Evolutionary conservation across 768 basidiomycete species (phyloP).

Genomic region (Hygrocybe coccinea): DNA sequence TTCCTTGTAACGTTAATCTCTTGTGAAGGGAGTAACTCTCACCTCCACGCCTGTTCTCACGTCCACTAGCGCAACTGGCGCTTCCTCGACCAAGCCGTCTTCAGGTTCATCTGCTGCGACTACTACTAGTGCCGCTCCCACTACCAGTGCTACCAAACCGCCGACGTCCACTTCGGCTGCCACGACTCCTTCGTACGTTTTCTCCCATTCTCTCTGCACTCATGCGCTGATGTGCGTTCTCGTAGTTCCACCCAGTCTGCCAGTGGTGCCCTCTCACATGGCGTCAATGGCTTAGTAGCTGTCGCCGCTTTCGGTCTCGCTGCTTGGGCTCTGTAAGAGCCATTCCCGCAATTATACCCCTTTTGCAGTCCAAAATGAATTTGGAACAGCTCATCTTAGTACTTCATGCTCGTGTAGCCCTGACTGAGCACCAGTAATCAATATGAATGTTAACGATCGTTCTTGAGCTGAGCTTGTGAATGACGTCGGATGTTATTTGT

Average conservation of each 20-base stretch:
- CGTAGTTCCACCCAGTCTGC: background rate
- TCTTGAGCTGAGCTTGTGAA: too few species aligned
- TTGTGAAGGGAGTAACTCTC: constrained; percentile 50
- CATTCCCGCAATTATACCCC: constrained; percentile 34
- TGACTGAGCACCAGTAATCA: too few species aligned
- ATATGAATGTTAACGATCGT: too few species aligned
- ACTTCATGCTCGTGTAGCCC: too few species aligned
- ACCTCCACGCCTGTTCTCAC: constrained; percentile 30
- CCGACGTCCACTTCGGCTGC: background rate
- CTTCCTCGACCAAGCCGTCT: constrained; percentile 4
- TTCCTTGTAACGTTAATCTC: background rate
- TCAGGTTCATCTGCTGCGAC: background rate
- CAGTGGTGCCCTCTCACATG: constrained; percentile 9
- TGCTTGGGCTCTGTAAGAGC: constrained; percentile 42
- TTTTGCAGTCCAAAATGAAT: too few species aligned
- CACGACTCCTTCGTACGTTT: background rate
- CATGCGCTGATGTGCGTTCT: background rate
- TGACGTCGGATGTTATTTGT: too few species aligned
- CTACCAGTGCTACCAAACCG: background rate
- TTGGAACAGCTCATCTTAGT: too few species aligned
- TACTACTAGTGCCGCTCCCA: constrained; percentile 10
- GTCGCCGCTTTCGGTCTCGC: constrained; percentile 35
- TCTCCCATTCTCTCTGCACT: background rate
- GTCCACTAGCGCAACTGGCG: constrained; percentile 12
- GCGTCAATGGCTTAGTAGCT: constrained; percentile 16